Evolutionary conservation across 495 filamentous ascomycete genomes (phyloP).

Genomic region (Cairneyella variabilis): DNA sequence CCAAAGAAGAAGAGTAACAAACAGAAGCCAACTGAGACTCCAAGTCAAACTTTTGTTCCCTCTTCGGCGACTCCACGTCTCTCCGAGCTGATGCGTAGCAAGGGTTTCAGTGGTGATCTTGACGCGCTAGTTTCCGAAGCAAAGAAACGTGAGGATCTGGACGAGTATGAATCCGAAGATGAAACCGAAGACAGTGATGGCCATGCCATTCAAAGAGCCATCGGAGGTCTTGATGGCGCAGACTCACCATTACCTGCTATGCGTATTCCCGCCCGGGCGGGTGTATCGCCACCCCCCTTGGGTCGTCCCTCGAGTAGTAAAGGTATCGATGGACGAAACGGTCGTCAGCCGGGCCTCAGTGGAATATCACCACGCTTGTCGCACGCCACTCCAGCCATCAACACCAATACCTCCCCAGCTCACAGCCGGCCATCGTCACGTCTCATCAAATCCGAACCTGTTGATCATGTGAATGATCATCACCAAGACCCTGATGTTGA

Average conservation of each 20-base stretch:
- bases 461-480: conserved; percentile 48
- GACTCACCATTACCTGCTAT: conserved; percentile 34
- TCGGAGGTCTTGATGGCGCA: conserved; percentile 26
- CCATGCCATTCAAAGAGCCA: too few species aligned
- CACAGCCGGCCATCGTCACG: conserved; percentile 29
- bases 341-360: conserved; percentile 27
- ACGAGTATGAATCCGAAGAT: conserved; percentile 42
- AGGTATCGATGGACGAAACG: conserved; percentile 33
- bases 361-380: conserved; percentile 33
- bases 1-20: conserved; percentile 6
- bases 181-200: conserved; percentile 37
- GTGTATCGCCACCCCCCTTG: conserved; percentile 47
- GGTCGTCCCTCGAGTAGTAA: conserved; percentile 55
- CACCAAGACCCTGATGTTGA: conserved; percentile 17
- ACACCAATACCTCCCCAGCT: conserved; percentile 26
- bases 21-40: background rate
- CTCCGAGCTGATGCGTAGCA: conserved; percentile 62
- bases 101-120: conserved; percentile 61
- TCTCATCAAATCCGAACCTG: conserved; percentile 36
- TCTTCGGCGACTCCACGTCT: conserved; percentile 74
- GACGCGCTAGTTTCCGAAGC: conserved; percentile 54
- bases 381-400: conserved; percentile 33
- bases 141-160: conserved; percentile 50
- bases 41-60: conserved; percentile 43
- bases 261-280: conserved; percentile 55